These are phyloP conservation scores for Crassisporium funariophilum DNA, from an alignment of 768 basidiomycete species.

Conservation along the genomic window DNA sequence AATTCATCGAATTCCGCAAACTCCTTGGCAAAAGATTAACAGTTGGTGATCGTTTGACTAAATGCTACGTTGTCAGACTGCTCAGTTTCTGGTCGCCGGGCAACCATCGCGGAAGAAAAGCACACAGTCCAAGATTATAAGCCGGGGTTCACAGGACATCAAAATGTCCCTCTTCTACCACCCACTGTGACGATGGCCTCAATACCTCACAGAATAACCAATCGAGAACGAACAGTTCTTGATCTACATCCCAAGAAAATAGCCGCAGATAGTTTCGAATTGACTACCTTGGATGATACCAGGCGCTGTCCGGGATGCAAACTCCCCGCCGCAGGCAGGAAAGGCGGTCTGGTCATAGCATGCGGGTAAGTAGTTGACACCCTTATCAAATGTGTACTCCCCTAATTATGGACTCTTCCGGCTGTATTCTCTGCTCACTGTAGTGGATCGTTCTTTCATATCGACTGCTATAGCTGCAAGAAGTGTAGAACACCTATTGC, in stretches of 20 bases:
- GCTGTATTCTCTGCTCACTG: background rate
- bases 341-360: conserved; percentile 17
- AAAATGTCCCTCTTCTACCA: background rate
- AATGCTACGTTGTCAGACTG: no score
- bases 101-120: no score
- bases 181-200: background rate
- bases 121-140: no score
- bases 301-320: conserved; percentile 14
- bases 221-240: conserved; percentile 14
- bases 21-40: no score
- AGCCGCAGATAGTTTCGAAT: background rate
- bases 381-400: background rate
- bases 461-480: conserved; percentile 23
- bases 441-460: conserved; percentile 16
- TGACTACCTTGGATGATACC: background rate
- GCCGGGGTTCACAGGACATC: no score
- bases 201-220: conserved; percentile 3
- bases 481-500: conserved; percentile 11
- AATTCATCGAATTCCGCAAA: no score
- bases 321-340: conserved; percentile 15
- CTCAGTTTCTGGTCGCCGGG: no score
- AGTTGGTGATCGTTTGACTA: no score
- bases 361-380: conserved; percentile 12
- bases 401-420: background rate
- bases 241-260: conserved; percentile 11